Evolutionary conservation across 1,139 yeast genomes (phyloP).

Genomic region (Eremothecium gossypii): DNA sequence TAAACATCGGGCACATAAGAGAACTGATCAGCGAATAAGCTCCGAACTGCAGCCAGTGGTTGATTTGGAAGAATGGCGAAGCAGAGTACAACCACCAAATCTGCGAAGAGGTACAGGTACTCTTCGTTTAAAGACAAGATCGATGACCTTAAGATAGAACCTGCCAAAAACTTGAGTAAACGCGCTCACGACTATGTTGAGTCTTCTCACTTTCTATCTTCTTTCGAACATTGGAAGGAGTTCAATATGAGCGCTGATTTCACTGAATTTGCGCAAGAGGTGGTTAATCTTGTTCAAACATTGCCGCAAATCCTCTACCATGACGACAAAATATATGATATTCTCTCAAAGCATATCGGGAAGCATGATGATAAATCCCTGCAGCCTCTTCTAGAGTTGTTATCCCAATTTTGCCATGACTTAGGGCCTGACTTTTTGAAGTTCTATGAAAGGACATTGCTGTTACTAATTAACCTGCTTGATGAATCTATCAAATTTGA

Average conservation of each 20-base stretch:
- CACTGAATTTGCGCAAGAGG: slow-evolving; percentile 49
- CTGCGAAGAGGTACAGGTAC: slow-evolving; percentile 54
- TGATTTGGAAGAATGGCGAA: slow-evolving; percentile 12
- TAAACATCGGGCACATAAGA: no score
- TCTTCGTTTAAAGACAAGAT: slow-evolving; percentile 75
- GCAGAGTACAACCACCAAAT: slow-evolving; percentile 41
- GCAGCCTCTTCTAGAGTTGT: slow-evolving; percentile 72
- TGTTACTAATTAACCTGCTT: slow-evolving; percentile 41
- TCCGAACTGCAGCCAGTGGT: no score
- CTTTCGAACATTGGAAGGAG: slow-evolving; percentile 82
- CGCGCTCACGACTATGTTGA: slow-evolving; percentile 66
- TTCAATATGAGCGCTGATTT: slow-evolving; percentile 71
- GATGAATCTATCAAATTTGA: slow-evolving; percentile 48
- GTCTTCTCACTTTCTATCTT: slow-evolving; percentile 67
- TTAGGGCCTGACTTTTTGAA: slow-evolving; percentile 84
- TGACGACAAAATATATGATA: slow-evolving; percentile 49
- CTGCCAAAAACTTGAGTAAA: slow-evolving; percentile 52
- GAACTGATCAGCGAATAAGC: no score
- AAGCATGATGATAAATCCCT: slow-evolving; percentile 60
- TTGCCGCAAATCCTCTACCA: slow-evolving; percentile 76
- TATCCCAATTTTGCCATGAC: slow-evolving; percentile 85
- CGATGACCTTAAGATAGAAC: slow-evolving; percentile 79
- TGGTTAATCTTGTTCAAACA: slow-evolving; percentile 52
- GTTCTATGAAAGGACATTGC: slow-evolving; percentile 49
- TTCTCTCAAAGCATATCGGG: slow-evolving; percentile 42